phyloP scores from a whole-genome alignment of 2,329 filamentous ascomycete species.

The Penicillium sp. region DNA sequence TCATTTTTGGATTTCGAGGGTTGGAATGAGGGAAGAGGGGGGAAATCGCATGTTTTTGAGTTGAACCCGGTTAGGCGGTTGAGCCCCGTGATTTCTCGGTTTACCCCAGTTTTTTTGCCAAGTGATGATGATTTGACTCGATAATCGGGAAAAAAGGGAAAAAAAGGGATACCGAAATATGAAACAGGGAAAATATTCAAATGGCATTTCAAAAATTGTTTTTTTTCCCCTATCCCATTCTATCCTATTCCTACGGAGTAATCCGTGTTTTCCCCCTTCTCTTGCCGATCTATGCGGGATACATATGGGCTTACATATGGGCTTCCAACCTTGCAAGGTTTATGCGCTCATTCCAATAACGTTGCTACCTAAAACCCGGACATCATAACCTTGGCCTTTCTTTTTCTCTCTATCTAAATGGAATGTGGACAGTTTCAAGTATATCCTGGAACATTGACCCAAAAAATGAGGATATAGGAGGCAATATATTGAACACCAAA shows the following conservation, averaged over 20 bases:
- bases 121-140: neutral
- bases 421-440: neutral
- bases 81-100: slow-evolving; percentile 3
- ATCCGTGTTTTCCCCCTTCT: neutral
- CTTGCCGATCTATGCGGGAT: neutral
- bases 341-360: neutral
- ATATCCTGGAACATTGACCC: neutral
- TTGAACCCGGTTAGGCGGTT: neutral
- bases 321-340: neutral
- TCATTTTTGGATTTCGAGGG: slow-evolving; percentile 31
- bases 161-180: neutral
- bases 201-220: too few relatives aligned
- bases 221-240: neutral
- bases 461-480: neutral
- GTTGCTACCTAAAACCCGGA: neutral
- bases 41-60: slow-evolving; percentile 3
- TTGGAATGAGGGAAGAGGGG: neutral
- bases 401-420: neutral
- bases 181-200: neutral
- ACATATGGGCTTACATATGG: neutral
- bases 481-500: neutral
- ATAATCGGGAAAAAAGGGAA: neutral
- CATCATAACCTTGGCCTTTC: too few relatives aligned
- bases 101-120: neutral
- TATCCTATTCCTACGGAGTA: neutral